Evolutionary conservation across 1,284 basidiomycete species (phyloP), one percentile per base, ranked within the genome.

Genomic region (Earliella scabrosa): DNA sequence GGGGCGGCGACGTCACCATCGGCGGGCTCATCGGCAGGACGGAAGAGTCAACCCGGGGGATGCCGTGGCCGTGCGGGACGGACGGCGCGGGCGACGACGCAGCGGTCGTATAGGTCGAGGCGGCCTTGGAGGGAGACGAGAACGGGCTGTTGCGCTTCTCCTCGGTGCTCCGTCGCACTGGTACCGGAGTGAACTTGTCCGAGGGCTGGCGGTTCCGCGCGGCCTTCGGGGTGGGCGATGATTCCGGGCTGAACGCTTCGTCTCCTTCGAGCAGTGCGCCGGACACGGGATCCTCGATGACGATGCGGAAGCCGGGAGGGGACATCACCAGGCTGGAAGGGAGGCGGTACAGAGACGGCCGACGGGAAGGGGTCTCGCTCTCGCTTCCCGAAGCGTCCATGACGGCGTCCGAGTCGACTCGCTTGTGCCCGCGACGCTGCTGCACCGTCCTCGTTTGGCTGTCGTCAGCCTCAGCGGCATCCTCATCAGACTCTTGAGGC

Each of bases 11-110:
- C 26, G 56, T 68, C 29, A 76, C 50, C 29, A 63, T 60, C 5
- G 72, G 68, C 11, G 74, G 74, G 45, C 71, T 73, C 4, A 64
- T 56, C 0, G 69, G 71, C 10, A 75, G 66, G 31, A 71, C 55
- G 2, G 69, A 68, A 18, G 70, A 68, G 48, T 71, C 66, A 21
- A 64, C 61, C 10, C 65, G 39, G 24, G 29, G 23, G 7, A 38
- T n/a, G 7, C 46, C 34, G 14, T 4, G 32, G n/a, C 9, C 13
- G 20, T 4, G 21, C 26, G 31, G 63, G n/a, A 54, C 47, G 14
- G 36, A 18, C 10, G 21, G n/a, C 14, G 36, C 18, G 6, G 36
- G 36, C 36, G 36, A 39, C n/a, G 21, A 41, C 21, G 39, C 21
- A 60, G 50, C 16, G 49, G 45, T 32, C 34, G 47, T 2, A 36